phyloP scores from a whole-genome alignment of 1,284 basidiomycete genomes.

The Rhizoctonia solani region DNA sequence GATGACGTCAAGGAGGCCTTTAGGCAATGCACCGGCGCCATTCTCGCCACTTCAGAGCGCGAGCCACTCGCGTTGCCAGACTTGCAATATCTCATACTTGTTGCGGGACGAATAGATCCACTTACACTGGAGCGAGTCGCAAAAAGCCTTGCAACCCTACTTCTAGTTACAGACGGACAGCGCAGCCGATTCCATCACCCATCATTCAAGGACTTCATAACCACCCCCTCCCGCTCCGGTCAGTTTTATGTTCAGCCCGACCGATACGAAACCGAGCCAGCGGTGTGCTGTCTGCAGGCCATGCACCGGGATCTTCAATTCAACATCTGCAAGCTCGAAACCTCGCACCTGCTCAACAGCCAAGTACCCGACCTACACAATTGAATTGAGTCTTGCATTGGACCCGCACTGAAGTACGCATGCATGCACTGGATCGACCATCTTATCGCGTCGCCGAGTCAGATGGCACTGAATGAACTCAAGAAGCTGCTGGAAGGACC shows the following conservation, averaged over 20 bases:
- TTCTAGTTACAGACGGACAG: neutral
- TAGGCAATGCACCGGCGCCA: neutral
- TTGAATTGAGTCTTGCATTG: neutral
- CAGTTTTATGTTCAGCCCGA: neutral
- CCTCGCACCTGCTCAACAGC: neutral
- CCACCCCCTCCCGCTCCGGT: neutral
- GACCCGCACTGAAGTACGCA: neutral
- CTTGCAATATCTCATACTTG: neutral
- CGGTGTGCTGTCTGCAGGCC: constrained; percentile 1
- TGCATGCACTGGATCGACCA: constrained; percentile 27
- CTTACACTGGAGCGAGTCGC: no score
- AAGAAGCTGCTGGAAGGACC: neutral
- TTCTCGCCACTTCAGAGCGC: neutral
- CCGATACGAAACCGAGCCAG: neutral
- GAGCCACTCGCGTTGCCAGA: neutral
- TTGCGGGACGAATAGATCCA: no score
- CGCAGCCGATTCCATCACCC: constrained; percentile 23
- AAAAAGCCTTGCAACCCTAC: no score
- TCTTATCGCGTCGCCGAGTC: neutral
- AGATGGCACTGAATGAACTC: neutral
- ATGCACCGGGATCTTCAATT: constrained; percentile 3
- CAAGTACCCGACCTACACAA: neutral
- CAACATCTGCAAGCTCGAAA: constrained; percentile 14
- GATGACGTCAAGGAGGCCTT: neutral
- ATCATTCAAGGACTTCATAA: constrained; percentile 33